phyloP scores from a whole-genome alignment of 441 rosid genomes.

The Sinapis alba region DNA sequence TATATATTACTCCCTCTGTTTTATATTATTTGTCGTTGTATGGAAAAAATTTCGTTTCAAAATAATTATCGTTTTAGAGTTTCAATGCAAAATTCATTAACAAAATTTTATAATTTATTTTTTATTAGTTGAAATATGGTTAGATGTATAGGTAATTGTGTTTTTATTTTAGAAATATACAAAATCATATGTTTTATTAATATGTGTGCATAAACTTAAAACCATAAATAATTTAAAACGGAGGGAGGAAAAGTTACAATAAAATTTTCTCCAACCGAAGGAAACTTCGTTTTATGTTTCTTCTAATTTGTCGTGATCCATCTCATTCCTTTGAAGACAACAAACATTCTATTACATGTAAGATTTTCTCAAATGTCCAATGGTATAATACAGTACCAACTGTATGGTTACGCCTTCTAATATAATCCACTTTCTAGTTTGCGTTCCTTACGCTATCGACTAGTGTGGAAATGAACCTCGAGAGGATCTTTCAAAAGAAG shows the following conservation, averaged over 20 bases:
- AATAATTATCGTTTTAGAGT: too few species aligned
- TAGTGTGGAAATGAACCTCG: constrained; percentile 10
- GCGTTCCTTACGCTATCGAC: constrained; percentile 36
- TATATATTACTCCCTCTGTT: neutral
- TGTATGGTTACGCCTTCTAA: constrained; percentile 34
- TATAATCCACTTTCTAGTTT: constrained; percentile 18
- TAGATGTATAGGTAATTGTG: too few species aligned
- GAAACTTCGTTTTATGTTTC: constrained; percentile 38
- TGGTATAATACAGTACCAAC: constrained; percentile 30
- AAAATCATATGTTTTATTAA: too few species aligned
- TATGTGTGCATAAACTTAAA: too few species aligned
- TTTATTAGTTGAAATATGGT: too few species aligned
- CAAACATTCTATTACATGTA: constrained; percentile 29
- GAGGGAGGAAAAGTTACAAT: neutral
- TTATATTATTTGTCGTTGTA: too few species aligned
- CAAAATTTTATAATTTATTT: too few species aligned
- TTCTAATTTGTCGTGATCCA: constrained; percentile 31
- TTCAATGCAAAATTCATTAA: too few species aligned
- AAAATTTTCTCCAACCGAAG: constrained; percentile 15
- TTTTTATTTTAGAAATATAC: too few species aligned
- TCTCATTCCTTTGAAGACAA: constrained; percentile 27
- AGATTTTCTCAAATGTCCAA: constrained; percentile 28
- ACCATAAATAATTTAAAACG: too few species aligned
- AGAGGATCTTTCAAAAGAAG: constrained; percentile 3
- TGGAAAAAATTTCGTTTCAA: too few species aligned